phyloP scores from a whole-genome alignment of 768 basidiomycete species.

The Hericium erinaceus region DNA sequence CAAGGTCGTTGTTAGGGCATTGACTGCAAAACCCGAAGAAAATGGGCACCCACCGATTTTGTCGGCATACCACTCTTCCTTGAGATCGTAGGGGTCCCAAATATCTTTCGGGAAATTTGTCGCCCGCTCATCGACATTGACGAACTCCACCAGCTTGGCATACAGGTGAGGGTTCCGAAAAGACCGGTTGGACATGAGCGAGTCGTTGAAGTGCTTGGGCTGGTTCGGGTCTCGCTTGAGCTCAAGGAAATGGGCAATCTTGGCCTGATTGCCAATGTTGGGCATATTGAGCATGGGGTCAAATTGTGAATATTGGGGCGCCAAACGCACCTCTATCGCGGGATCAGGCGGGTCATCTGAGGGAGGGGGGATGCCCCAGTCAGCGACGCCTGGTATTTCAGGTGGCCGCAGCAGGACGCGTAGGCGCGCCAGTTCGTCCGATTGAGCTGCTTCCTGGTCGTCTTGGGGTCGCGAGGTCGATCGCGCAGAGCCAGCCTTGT shows the following conservation, averaged over 20 bases:
- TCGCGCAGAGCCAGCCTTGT: not conserved
- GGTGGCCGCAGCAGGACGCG: conserved; percentile 52
- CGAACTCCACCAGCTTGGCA: conserved; percentile 88
- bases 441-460: not conserved
- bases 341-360: conserved; percentile 49
- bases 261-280: conserved; percentile 39
- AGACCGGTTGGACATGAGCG: conserved; percentile 83
- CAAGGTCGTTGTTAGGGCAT: not conserved
- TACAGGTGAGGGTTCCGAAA: conserved; percentile 98
- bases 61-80: conserved; percentile 66
- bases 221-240: conserved; percentile 54
- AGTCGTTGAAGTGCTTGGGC: conserved; percentile 92
- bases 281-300: not conserved
- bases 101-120: conserved; percentile 68
- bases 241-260: conserved; percentile 68
- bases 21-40: not conserved
- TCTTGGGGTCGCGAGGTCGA: too few species aligned
- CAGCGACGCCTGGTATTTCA: conserved; percentile 49
- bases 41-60: conserved; percentile 54
- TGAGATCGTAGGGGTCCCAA: conserved; percentile 64
- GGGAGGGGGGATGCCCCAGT: conserved; percentile 73
- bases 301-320: not conserved
- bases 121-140: conserved; percentile 82
- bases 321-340: conserved; percentile 42
- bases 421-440: conserved; percentile 41